These are phyloP conservation scores for Apium graveolens DNA, from an alignment of 129 eudicot genomes.

Conservation along the genomic window DNA sequence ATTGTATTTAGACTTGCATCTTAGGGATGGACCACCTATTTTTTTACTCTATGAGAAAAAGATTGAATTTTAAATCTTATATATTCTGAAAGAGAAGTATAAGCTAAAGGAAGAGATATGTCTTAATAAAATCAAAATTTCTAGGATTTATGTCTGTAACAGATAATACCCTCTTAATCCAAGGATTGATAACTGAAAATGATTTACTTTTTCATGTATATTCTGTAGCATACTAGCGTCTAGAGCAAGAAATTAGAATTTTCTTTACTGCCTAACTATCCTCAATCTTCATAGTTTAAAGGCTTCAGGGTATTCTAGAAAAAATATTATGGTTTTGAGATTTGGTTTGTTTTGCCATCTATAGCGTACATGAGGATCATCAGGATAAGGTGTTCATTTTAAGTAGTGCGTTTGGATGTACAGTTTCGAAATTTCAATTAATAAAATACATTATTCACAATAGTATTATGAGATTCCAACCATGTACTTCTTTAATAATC, in stretches of 20 bases:
- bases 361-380: neutral
- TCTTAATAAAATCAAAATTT: neutral
- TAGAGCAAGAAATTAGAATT: neutral
- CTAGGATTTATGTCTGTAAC: neutral
- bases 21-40: neutral
- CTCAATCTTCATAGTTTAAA: neutral
- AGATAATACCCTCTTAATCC: neutral
- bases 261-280: neutral
- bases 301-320: neutral
- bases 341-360: neutral
- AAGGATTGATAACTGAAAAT: neutral
- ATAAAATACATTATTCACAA: neutral
- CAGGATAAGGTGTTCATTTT: neutral
- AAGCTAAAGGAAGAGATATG: neutral
- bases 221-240: neutral
- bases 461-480: neutral
- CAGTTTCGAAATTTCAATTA: too few species aligned
- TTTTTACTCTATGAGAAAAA: neutral
- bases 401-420: neutral
- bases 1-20: constrained; percentile 8
- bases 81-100: neutral
- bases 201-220: neutral
- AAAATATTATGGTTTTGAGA: neutral
- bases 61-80: neutral
- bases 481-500: neutral